Base-by-base conservation (phyloP, 2,329 filamentous ascomycete genomes). In the Phaeosphaeriaceae sp. region DNA sequence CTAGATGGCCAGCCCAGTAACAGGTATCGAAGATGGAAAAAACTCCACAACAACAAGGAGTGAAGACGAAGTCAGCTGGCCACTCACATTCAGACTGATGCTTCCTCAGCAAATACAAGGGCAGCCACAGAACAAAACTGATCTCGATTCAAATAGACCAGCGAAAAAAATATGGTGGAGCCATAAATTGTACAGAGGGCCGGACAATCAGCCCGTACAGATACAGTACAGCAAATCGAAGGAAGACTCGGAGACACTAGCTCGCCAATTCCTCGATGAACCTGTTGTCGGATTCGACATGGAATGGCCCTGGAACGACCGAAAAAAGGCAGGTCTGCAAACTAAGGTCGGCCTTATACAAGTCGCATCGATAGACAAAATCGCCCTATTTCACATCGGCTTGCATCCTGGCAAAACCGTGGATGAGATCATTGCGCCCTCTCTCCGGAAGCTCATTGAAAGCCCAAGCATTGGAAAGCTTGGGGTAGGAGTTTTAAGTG, bases 231-330 rank as follows among this genome's bases (percentile, higher is more conserved):
- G 91, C 77, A 85, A 77, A 40, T 87, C 79, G 48, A 82, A 81
- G 36, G 77, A 84, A 29, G 83, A 83, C 2, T 87, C 88, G 15
- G 90, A 97, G 68, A 74, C 77, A 5, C 81, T 89, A 6, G 77
- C 83, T 15, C 72, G 82, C 48, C 80, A 87, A 48, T 96, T 97
- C 60, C 66, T 86, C 32, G 59, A 81, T 20, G 85, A 94, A 63
- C 78, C 83, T 32, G 74, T 95, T 2, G 70, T 97, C n/a, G 92
- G 92, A 0, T 91, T 97, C 53, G 92, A 97, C 64, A 81, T 97
- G 54, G 93, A 97, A 75, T 97, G 93, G 92, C 80, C 84, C 43
- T 60, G 57, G 30, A 52, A 81, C 5, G 79, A 84, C 0, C 75
- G 67, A 5, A 77, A 69, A 16, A 61, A 56, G 6, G 69, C 79